A percentile compares a stretch with the other conserved stretches of the same genome.
These are phyloP conservation scores for Podospora australis DNA, from an alignment of 495 filamentous ascomycete species.

Conservation along the genomic window DNA sequence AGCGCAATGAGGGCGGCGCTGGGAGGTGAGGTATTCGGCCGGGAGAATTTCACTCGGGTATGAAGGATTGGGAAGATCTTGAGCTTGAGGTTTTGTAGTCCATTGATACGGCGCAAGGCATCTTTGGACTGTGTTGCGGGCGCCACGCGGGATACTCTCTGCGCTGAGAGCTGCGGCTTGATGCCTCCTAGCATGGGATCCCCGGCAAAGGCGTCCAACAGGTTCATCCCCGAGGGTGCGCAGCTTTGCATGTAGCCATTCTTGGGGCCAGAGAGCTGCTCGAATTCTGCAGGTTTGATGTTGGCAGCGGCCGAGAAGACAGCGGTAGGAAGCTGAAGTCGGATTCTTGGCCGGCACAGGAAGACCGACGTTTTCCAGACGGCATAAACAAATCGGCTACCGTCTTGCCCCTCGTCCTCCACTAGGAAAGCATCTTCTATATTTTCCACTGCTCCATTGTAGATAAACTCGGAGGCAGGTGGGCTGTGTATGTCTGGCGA, in stretches of 20 bases:
- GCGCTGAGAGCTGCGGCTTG: constrained; percentile 69
- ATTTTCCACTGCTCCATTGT: constrained; percentile 53
- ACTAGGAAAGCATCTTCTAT: constrained; percentile 57
- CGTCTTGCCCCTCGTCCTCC: constrained; percentile 44
- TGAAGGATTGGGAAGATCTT: constrained; percentile 77
- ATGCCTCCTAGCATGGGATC: constrained; percentile 62
- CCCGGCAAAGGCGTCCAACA: constrained; percentile 68
- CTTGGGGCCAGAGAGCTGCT: constrained; percentile 40
- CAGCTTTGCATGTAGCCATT: constrained; percentile 71
- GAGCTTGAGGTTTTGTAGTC: constrained; percentile 58
- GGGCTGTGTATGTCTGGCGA: constrained; percentile 36
- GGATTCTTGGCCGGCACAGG: constrained; percentile 67
- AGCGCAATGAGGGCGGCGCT: constrained; percentile 69
- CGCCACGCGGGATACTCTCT: constrained; percentile 70
- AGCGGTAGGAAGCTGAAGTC: constrained; percentile 70
- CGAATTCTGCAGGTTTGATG: constrained; percentile 51
- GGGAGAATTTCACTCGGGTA: constrained; percentile 74
- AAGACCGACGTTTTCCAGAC: constrained; percentile 77
- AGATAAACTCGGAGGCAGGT: constrained; percentile 59
- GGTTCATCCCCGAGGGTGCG: constrained; percentile 68
- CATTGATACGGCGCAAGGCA: constrained; percentile 53
- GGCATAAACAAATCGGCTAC: constrained; percentile 53
- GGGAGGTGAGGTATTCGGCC: constrained; percentile 56
- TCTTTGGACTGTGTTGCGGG: constrained; percentile 51
- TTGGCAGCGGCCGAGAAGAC: constrained; percentile 70